Base-by-base conservation (phyloP, 2,329 filamentous ascomycete species). In the Pseudogymnoascus sp. region DNA sequence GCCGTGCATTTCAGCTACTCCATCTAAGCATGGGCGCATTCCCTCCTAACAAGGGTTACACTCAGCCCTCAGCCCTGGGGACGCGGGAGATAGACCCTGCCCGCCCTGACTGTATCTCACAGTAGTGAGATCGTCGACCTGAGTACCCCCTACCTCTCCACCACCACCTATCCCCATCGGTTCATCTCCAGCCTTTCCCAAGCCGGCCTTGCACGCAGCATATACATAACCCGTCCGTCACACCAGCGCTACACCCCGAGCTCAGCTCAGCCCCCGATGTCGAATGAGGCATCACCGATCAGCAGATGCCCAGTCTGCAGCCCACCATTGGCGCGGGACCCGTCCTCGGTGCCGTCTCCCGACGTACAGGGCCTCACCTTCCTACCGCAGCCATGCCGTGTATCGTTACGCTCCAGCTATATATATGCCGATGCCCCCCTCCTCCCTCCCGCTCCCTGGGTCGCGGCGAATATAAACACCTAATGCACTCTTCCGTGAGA, bases 251-350 rank as follows among this genome's bases (percentile, higher is more conserved):
- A 50, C 44, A 28, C 12, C 10, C 11, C 10, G 14, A 31, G 12
- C 31, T 34, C 31, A 34, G 6, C 42, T 50, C 44, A 53, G 44
- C 50, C 28, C 28, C 2, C 5, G 25, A 34, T 5, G 21, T 34
- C 50, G 50, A 56, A 56, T 56, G 8, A 56, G 50, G 28, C 50
- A 56, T 56, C 50, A n/a, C 50, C 50, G 28, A 56, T 34, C 50
- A 56, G 50, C 25, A 34, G 11, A 56, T 56, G 50, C 50, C n/a
- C 50, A 56, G 50, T 34, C 28, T 56, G 50, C 50, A 18, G 50
- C 50, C 28, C 28, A 10, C 16, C 50, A 56, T 56, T 56, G 50
- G 50, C 50, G 50, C 50, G n/a, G 6, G 28, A 16, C 28, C 5
- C 8, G 25, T 12, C 16, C 5, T 18, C 10, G 50, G 28, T 56